Evolutionary conservation across 176 grass and related monocot genomes (phyloP).

Genomic region (Aegilops longissima): DNA sequence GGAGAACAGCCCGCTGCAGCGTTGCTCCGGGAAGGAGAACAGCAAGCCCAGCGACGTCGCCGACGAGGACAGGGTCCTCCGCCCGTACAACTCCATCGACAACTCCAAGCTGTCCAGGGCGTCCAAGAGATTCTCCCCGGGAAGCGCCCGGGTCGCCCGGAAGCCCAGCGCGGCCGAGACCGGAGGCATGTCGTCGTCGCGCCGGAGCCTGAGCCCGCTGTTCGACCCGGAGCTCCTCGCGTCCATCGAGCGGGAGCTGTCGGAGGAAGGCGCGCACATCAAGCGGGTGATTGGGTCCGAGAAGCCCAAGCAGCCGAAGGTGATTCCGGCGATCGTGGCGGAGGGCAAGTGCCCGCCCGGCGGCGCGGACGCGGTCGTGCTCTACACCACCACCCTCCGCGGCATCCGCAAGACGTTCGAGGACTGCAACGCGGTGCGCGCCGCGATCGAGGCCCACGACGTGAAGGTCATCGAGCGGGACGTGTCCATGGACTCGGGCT

Average conservation of each 20-base stretch:
- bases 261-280: conserved; percentile 74
- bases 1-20: conserved; percentile 80
- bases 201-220: conserved; percentile 80
- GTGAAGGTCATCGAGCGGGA: conserved; percentile 87
- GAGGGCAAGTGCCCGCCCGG: conserved; percentile 64
- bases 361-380: conserved; percentile 60
- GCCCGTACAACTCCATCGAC: conserved; percentile 73
- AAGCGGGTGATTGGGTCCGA: conserved; percentile 55
- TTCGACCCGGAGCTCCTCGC: conserved; percentile 93
- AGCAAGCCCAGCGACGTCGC: conserved; percentile 30
- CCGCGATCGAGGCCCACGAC: conserved; percentile 63
- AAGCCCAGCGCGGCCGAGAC: conserved; percentile 37
- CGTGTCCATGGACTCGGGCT: conserved; percentile 99
- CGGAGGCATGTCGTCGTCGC: conserved; percentile 56
- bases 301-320: conserved; percentile 52
- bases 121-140: conserved; percentile 61
- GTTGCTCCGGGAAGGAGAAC: conserved; percentile 34
- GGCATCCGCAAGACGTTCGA: conserved; percentile 87
- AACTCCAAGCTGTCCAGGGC: conserved; percentile 67
- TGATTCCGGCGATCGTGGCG: conserved; percentile 49
- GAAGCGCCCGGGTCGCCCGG: conserved; percentile 44
- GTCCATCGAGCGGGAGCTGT: conserved; percentile 80
- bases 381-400: conserved; percentile 91
- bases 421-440: conserved; percentile 87
- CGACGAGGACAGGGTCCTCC: conserved; percentile 47